Conservation (phyloP, 202 grass and related monocot genomes). For the Elaeis oleifera region DNA sequence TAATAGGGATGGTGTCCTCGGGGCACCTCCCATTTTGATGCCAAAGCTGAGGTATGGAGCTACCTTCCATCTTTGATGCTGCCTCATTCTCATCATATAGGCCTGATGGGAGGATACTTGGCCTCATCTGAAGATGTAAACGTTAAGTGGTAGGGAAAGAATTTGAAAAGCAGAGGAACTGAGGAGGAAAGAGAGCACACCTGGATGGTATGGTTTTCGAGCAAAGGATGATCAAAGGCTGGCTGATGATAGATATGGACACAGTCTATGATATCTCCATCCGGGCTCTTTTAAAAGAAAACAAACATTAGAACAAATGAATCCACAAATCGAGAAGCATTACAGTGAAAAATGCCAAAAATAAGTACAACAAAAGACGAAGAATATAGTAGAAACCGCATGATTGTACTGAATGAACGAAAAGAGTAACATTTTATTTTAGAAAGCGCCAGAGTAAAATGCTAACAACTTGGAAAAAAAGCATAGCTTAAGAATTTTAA, state of each 20-base stretch:
- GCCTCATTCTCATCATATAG: constrained; percentile 41
- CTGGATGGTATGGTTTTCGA: constrained; percentile 73
- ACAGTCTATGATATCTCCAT: too few species aligned
- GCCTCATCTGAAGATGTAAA: constrained; percentile 19
- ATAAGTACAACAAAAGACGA: too few species aligned
- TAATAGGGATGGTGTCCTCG: constrained; percentile 51
- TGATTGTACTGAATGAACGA: too few species aligned
- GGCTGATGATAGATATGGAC: constrained; percentile 52
- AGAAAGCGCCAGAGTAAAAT: too few species aligned
- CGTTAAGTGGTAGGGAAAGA: too few species aligned
- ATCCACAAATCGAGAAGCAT: too few species aligned
- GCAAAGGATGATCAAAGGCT: constrained; percentile 80
- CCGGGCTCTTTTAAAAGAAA: constrained; percentile 44
- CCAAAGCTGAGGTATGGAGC: constrained; percentile 45
- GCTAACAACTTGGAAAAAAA: too few species aligned
- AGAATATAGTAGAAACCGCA: too few species aligned
- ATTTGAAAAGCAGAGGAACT: not conserved
- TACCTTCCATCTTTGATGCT: constrained; percentile 2
- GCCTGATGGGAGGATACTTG: constrained; percentile 66
- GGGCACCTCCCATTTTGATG: constrained; percentile 64
- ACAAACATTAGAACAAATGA: too few species aligned
- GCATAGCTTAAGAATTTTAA: too few species aligned
- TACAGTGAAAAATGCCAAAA: too few species aligned
- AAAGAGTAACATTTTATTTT: too few species aligned
- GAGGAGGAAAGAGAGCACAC: constrained; percentile 8